These are phyloP conservation scores for Staphylotrichum longicolle DNA, from an alignment of 495 filamentous ascomycete genomes.

Conservation along the genomic window DNA sequence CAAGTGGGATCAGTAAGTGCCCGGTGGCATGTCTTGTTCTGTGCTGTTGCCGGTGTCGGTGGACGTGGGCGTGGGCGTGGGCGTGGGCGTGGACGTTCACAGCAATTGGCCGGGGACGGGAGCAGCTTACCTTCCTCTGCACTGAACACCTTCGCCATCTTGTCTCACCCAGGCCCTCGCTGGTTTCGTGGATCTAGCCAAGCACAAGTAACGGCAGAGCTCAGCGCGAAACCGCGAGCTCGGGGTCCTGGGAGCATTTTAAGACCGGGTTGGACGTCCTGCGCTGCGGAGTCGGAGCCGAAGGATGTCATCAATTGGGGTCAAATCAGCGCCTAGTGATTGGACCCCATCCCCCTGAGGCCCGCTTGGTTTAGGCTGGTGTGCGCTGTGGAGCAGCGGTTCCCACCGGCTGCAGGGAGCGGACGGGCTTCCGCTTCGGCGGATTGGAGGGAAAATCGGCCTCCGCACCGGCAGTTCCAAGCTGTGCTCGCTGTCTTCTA, in stretches of 20 bases:
- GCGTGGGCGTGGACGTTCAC: no score
- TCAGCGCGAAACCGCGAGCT: neutral
- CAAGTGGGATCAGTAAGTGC: neutral
- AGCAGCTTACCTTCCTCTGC: slow-evolving; percentile 37
- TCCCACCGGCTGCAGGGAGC: neutral
- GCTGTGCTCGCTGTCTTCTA: slow-evolving; percentile 7
- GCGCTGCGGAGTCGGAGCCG: slow-evolving; percentile 17
- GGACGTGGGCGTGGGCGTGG: no score
- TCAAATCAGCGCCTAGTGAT: slow-evolving; percentile 4
- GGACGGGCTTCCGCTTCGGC: neutral
- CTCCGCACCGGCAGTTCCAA: slow-evolving; percentile 5
- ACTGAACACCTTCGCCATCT: slow-evolving; percentile 35
- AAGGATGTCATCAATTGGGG: neutral
- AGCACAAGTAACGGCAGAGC: neutral
- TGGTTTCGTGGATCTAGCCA: neutral
- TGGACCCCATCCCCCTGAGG: slow-evolving; percentile 3
- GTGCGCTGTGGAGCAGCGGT: slow-evolving; percentile 8
- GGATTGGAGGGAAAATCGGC: slow-evolving; percentile 18
- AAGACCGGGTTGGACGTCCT: neutral
- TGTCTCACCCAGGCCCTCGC: neutral
- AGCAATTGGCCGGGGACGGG: no score
- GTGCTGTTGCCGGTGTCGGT: no score
- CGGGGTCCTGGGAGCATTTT: slow-evolving; percentile 4
- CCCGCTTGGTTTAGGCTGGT: neutral
- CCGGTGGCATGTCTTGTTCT: no score